Percentiles rank a stretch among this genome's conserved stretches.
These are phyloP conservation scores for Aspergillus intermedius DNA, from an alignment of 2,329 filamentous ascomycete species.

Conservation along the genomic window DNA sequence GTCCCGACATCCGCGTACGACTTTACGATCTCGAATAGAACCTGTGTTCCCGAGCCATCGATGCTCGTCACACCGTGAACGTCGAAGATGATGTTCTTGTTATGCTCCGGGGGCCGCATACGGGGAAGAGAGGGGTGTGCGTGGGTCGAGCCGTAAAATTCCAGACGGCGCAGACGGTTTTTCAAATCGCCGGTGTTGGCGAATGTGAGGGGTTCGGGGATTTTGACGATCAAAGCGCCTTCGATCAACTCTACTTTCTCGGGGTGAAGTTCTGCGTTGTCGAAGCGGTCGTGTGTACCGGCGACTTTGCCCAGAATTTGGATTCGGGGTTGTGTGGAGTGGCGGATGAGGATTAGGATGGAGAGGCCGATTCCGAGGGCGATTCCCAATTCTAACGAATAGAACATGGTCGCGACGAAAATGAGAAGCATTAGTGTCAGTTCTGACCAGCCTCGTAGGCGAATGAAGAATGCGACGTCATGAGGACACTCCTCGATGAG, in stretches of 20 bases:
- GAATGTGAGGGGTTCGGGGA: constrained; percentile 92
- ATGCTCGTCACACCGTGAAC: constrained; percentile 95
- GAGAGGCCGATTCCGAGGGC: constrained; percentile 89
- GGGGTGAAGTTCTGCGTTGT: constrained; percentile 70
- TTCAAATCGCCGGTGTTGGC: constrained; percentile 93
- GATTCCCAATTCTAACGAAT: constrained; percentile 88
- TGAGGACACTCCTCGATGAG: constrained; percentile 92
- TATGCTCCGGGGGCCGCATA: constrained; percentile 69
- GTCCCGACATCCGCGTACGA: constrained; percentile 72
- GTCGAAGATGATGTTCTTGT: constrained; percentile 91
- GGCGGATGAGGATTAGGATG: constrained; percentile 78
- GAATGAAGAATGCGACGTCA: constrained; percentile 83
- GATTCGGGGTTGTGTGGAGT: constrained; percentile 86
- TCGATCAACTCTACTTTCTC: constrained; percentile 80
- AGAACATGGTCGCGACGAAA: constrained; percentile 87
- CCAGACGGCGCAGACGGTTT: constrained; percentile 71
- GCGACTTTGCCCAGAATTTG: constrained; percentile 90
- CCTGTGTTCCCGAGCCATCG: constrained; percentile 88
- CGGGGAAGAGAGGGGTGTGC: constrained; percentile 84
- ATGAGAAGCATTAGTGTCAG: constrained; percentile 83
- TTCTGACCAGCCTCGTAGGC: constrained; percentile 79
- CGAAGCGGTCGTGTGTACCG: constrained; percentile 68
- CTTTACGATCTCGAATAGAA: constrained; percentile 80
- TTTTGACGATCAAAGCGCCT: constrained; percentile 91
- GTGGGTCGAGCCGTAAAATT: constrained; percentile 78